Evolutionary conservation across 495 filamentous ascomycete species (phyloP).

Genomic region (Penicillium canariense): DNA sequence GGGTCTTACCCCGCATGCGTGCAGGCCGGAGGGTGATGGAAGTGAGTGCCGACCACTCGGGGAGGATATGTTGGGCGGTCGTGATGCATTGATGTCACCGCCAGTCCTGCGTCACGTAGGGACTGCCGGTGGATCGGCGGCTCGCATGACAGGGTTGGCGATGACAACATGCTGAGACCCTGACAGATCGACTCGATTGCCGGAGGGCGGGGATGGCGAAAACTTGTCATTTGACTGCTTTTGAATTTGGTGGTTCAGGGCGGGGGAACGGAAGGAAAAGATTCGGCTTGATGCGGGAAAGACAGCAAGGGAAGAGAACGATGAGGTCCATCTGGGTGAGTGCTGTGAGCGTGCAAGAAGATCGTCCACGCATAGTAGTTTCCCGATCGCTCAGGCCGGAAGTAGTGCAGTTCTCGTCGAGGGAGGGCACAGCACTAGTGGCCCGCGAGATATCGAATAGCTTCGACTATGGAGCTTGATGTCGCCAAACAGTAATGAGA

Average conservation of each 20-base stretch:
- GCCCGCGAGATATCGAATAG: too few species aligned
- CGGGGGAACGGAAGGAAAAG: constrained; percentile 1
- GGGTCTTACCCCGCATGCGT: constrained; percentile 3
- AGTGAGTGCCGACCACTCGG: constrained; percentile 12
- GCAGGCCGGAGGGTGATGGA: background rate
- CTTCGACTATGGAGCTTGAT: background rate
- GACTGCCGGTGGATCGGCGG: constrained; percentile 3
- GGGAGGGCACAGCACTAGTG: too few species aligned
- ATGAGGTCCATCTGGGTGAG: too few species aligned
- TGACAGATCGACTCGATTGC: background rate
- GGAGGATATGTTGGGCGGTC: background rate
- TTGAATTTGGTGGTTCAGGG: background rate
- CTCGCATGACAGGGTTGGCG: constrained; percentile 4
- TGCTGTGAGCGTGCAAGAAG: too few species aligned
- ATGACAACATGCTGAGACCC: background rate
- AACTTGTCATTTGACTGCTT: background rate
- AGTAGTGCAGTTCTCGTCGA: too few species aligned
- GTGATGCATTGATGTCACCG: constrained; percentile 7
- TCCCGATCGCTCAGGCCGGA: too few species aligned
- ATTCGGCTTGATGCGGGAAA: background rate
- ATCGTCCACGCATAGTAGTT: too few species aligned
- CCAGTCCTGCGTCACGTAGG: background rate
- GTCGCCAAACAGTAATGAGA: background rate
- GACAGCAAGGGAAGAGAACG: background rate
- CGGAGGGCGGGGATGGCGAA: background rate